Evolutionary conservation across 768 basidiomycete species (phyloP).

Genomic region (Suillus bovinus): DNA sequence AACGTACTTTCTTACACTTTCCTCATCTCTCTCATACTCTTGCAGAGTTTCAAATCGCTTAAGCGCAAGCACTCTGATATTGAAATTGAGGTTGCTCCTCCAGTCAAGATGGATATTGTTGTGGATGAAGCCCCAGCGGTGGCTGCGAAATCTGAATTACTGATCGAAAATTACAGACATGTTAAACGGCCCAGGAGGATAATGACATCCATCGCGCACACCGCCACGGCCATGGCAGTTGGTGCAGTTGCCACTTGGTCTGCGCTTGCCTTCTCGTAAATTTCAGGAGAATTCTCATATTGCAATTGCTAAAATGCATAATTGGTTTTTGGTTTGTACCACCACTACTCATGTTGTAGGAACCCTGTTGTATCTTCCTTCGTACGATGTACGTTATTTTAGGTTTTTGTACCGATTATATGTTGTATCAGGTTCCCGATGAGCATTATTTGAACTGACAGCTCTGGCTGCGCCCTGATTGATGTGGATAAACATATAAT

Average conservation of each 20-base stretch:
- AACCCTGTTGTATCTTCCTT: slow-evolving; percentile 1
- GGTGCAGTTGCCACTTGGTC: slow-evolving; percentile 77
- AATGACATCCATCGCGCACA: slow-evolving; percentile 47
- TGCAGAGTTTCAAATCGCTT: slow-evolving; percentile 38
- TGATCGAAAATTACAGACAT: slow-evolving; percentile 21
- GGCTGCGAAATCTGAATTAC: background rate
- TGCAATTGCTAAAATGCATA: slow-evolving; percentile 6
- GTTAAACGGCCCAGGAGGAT: slow-evolving; percentile 48
- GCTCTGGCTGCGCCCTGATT: background rate
- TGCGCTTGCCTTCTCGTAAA: slow-evolving; percentile 64
- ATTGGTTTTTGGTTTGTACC: slow-evolving; percentile 6
- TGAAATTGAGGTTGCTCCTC: slow-evolving; percentile 29
- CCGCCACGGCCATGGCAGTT: slow-evolving; percentile 60
- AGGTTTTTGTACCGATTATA: slow-evolving; percentile 3
- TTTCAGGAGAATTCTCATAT: background rate
- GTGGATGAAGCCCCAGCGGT: background rate
- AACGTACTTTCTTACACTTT: slow-evolving; percentile 9
- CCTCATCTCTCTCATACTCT: slow-evolving; percentile 27
- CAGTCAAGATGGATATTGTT: background rate
- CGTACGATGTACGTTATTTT: slow-evolving; percentile 2
- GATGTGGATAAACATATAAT: background rate
- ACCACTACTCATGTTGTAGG: background rate
- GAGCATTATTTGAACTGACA: background rate
- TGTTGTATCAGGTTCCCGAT: background rate
- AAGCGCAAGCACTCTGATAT: slow-evolving; percentile 65